Percentiles rank a stretch among this genome's conserved stretches.
Conservation (phyloP, 208 protist genomes). For the Acanthamoeba healyi region DNA sequence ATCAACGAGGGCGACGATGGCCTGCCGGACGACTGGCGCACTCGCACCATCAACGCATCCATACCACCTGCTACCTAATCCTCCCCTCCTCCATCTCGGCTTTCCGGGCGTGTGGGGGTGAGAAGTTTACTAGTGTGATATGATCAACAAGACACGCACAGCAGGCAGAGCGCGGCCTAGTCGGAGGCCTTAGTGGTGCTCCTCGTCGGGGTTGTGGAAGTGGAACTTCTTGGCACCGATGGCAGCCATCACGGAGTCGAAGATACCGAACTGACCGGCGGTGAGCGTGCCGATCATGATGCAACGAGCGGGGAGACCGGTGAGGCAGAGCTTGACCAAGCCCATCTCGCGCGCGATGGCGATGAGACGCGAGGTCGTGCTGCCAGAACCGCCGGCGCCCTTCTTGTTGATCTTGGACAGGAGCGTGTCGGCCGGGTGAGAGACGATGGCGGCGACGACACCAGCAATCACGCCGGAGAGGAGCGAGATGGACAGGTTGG, state of each 20-base stretch:
- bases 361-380: slow-evolving; percentile 77
- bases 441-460: slow-evolving; percentile 91
- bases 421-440: slow-evolving; percentile 93
- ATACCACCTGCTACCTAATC: too few species aligned
- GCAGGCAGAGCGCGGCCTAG: too few species aligned
- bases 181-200: neutral
- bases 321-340: slow-evolving; percentile 70
- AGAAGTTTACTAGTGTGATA: too few species aligned
- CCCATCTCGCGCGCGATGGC: slow-evolving; percentile 81
- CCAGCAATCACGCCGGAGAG: slow-evolving; percentile 90
- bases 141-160: too few species aligned
- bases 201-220: slow-evolving; percentile 42
- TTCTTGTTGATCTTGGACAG: slow-evolving; percentile 91
- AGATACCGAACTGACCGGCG: slow-evolving; percentile 91
- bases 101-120: too few species aligned
- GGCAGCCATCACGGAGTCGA: slow-evolving; percentile 86
- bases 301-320: slow-evolving; percentile 87
- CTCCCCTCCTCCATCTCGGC: too few species aligned
- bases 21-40: neutral
- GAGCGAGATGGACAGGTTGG: slow-evolving; percentile 87
- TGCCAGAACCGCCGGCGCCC: slow-evolving; percentile 87
- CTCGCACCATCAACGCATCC: too few species aligned
- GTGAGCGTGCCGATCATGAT: slow-evolving; percentile 90
- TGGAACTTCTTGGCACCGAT: slow-evolving; percentile 59
- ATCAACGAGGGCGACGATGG: slow-evolving; percentile 8